Evolutionary conservation across 495 filamentous ascomycete species (phyloP), one percentile per base, ranked within the genome.

Genomic region (Ramalina intermedia): DNA sequence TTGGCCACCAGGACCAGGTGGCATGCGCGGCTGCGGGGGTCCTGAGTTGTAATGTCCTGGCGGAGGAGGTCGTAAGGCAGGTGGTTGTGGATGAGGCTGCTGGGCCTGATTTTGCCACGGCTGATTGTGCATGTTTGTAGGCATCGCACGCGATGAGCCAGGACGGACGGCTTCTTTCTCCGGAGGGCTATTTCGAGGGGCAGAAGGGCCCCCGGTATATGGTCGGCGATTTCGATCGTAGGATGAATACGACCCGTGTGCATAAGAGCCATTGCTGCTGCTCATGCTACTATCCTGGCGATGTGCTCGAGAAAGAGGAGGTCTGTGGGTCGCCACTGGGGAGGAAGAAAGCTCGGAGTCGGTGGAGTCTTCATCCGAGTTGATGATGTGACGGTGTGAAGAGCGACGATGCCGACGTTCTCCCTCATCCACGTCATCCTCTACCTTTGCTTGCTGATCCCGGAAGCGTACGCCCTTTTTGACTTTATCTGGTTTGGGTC

Each of bases 371-470:
- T 26, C 52, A 42, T 51, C 52, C 14, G 56, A 51, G 55, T 61
- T 49, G 55, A 58, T 43, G 56, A 66, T 29, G 54, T 53, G 48
- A 11, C 52, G 53, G 17, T 52, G 50, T 53, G 24, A 53, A 56
- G 47, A 54, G 51, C 27, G 48, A 37, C 41, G 54, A 41, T 49
- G 49, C 6, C 49, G 48, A 17, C 52, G 47, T 16, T 56, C 54
- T 24, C 57, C 53, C 1, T 58, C 50, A 17, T 71, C 68, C 4
- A 60, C 49, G 35, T 70, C 67, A 45, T 60, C 67, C 51, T 69
- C 66, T 9, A 71, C 66, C 7, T 55, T 55, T 4, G 68, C 63
- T 47, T 47, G 44, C 37, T 47, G 44, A 16, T 47, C 44, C 18
- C 65, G 65, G 41, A 63, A 66, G 14, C 51, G 49, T 2, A 67